A percentile compares a stretch with the other conserved stretches of the same genome.
Evolutionary conservation across 768 basidiomycete species (phyloP).

Genomic region (Suillus occidentalis): DNA sequence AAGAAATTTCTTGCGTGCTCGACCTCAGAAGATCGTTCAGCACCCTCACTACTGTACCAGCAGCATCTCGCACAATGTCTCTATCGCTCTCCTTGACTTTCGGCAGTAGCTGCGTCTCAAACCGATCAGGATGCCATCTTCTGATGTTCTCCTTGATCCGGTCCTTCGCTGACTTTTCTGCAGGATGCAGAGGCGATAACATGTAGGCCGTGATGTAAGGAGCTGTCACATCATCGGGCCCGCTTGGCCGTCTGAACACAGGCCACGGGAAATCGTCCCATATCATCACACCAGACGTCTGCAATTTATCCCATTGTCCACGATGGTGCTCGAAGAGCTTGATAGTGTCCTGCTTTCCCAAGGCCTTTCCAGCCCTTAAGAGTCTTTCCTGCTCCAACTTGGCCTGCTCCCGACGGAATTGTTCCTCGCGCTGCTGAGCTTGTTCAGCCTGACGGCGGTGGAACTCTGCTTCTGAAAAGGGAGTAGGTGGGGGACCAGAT

Average conservation of each 20-base stretch:
- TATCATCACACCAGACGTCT: conserved; percentile 31
- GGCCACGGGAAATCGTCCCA: conserved; percentile 82
- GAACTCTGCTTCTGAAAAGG: conserved; percentile 53
- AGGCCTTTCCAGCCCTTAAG: conserved; percentile 41
- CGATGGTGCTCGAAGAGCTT: conserved; percentile 63
- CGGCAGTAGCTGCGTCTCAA: conserved; percentile 65
- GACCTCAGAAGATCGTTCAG: conserved; percentile 69
- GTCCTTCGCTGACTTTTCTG: conserved; percentile 58
- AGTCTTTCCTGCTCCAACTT: conserved; percentile 47
- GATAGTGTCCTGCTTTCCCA: conserved; percentile 57
- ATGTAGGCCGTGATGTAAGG: conserved; percentile 61
- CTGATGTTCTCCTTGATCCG: conserved; percentile 74
- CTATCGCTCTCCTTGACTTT: conserved; percentile 64
- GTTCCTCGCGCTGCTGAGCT: conserved; percentile 64
- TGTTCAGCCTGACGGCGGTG: conserved; percentile 63
- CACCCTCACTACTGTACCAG: conserved; percentile 66
- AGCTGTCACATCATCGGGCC: conserved; percentile 62
- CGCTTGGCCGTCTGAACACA: conserved; percentile 53
- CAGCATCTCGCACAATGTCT: conserved; percentile 70
- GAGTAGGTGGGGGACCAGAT: conserved; percentile 21
- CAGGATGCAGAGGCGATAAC: conserved; percentile 54
- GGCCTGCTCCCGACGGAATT: conserved; percentile 69
- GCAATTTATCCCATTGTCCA: conserved; percentile 54
- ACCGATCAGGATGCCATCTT: conserved; percentile 83
- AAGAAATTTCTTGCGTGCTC: conserved; percentile 41